Evolutionary conservation across 2,329 filamentous ascomycete species (phyloP), one percentile per base, ranked within the genome.

Genomic region (Colletotrichum somersetense): DNA sequence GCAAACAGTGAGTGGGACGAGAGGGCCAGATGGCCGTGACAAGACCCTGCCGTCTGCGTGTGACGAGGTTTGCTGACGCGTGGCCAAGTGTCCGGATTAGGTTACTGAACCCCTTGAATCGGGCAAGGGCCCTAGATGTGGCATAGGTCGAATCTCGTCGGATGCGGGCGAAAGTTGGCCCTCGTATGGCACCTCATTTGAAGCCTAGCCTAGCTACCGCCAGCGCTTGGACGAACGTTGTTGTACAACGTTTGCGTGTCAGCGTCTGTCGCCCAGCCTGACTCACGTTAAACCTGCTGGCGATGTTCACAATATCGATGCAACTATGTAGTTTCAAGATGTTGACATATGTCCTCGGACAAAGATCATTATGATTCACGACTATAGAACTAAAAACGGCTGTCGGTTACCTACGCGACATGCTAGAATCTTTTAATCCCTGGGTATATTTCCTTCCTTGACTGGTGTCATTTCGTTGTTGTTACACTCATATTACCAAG

Each of bases 1-100:
- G 75, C 62, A 62, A 74, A 72, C 48, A 76, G 74, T 65, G 77
- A 78, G 73, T 78, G 76, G 74, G 75, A 74, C 59, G 69, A 73
- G 59, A 72, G 58, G 59, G 63, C 72, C 48, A 62, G 63, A 50
- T 73, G 74, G 71, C 50, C 62, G 62, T 74, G 61, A 72, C 12
- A 30, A 30, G 30, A 52, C 56, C 71, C 56, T 46, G 20, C 52
- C 23, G 38, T 46, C 33, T n/a, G 33, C 44, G 52, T 42, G 53
- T 59, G 38, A 53, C 46, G 23, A 53, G 55, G 40, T 64, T 55
- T 74, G 42, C 71, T 71, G 56, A 71, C 66, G 50, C 57, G 33
- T 57, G 46, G 57, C 56, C 53, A 48, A 73, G 73, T 74, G 63
- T 73, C 66, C 48, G 58, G 66, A 50, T n/a, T 66, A 65, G 71